phyloP scores from a whole-genome alignment of 2,329 filamentous ascomycete species.

The Blastomyces parvus region DNA sequence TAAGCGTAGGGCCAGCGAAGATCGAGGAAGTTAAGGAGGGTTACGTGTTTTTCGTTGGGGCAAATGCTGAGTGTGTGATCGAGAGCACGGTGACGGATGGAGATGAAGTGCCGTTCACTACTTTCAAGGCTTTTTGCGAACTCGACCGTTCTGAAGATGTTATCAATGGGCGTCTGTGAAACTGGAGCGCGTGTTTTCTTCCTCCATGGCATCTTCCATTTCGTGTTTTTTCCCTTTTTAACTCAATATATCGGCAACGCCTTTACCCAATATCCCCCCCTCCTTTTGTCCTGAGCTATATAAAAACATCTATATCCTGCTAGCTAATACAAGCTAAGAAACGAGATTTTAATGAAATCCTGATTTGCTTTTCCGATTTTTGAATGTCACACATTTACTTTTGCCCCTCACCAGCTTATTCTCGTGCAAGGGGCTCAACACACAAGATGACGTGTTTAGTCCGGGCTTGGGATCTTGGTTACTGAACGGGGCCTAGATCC shows the following conservation, averaged over 20 bases:
- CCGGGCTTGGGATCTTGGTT: too few relatives aligned
- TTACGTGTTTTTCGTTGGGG: conserved; percentile 75
- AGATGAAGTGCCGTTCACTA: conserved; percentile 59
- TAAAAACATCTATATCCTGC: background rate
- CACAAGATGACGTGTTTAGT: too few relatives aligned
- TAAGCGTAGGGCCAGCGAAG: conserved; percentile 69
- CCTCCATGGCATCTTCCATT: background rate
- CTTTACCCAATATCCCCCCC: background rate
- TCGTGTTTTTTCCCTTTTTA: background rate
- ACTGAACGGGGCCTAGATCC: too few relatives aligned
- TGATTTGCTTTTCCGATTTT: too few relatives aligned
- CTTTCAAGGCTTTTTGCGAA: conserved; percentile 92
- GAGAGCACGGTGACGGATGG: conserved; percentile 50
- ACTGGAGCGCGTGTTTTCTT: conserved; percentile 8
- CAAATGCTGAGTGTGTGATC: conserved; percentile 72
- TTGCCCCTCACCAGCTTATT: too few relatives aligned
- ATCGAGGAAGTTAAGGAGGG: conserved; percentile 63
- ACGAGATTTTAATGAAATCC: too few relatives aligned
- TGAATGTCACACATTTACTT: too few relatives aligned
- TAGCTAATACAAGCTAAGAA: too few relatives aligned
- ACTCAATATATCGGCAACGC: background rate
- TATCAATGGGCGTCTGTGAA: conserved; percentile 25
- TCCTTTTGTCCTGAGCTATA: background rate
- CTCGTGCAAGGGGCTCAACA: too few relatives aligned
- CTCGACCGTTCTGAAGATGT: conserved; percentile 46